Evolutionary conservation across 768 basidiomycete genomes (phyloP).

Genomic region (Psilocybe cubensis): DNA sequence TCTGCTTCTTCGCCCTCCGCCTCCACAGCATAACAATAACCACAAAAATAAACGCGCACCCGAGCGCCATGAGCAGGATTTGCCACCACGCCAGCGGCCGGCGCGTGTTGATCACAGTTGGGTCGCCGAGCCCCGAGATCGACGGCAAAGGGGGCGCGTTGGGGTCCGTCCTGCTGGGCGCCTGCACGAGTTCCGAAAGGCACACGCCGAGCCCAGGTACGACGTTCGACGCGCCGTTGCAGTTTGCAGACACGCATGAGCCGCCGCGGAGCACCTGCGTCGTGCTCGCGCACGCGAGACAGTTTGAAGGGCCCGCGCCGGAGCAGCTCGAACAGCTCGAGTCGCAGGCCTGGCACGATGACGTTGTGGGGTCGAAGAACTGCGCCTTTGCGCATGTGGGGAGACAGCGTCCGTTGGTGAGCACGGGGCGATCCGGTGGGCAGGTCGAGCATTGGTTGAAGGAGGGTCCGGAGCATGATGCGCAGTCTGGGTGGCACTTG

Average conservation of each 20-base stretch:
- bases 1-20: constrained; percentile 66
- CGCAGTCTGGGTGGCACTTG: constrained; percentile 86
- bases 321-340: constrained; percentile 80
- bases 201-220: constrained; percentile 78
- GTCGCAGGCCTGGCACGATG: constrained; percentile 74
- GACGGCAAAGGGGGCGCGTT: constrained; percentile 52
- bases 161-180: constrained; percentile 53
- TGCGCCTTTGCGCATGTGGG: constrained; percentile 74
- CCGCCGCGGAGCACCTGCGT: constrained; percentile 66
- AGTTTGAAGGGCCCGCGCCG: constrained; percentile 65
- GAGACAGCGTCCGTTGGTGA: constrained; percentile 76
- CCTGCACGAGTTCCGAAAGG: constrained; percentile 71
- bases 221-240: constrained; percentile 55
- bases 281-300: constrained; percentile 74
- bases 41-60: constrained; percentile 79
- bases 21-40: constrained; percentile 70
- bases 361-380: constrained; percentile 69
- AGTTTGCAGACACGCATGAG: constrained; percentile 64
- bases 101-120: constrained; percentile 36
- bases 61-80: constrained; percentile 82
- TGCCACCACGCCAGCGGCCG: constrained; percentile 76
- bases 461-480: constrained; percentile 75
- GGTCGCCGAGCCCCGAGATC: constrained; percentile 60
- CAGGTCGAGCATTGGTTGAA: constrained; percentile 84
- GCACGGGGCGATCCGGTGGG: constrained; percentile 67